Base-by-base conservation (phyloP, 257 asterid species). In the Solanum clarkiae region DNA sequence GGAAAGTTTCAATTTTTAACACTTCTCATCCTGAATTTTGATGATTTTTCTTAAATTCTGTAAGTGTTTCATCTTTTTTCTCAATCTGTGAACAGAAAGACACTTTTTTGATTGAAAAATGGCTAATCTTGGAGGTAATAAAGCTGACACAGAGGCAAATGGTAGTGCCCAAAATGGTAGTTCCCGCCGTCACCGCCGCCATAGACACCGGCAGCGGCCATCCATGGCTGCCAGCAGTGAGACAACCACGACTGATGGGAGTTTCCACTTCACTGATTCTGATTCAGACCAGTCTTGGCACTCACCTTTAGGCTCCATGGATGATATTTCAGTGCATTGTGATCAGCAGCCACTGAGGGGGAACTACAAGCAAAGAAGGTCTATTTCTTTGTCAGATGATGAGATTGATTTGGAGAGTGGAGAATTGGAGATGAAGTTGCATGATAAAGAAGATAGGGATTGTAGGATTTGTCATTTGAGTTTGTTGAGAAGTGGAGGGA, bases 381-480 rank as follows among this genome's bases (percentile, higher is more conserved):
- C 62, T 22, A 56, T 16, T 68, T 51, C 75, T 29, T 18, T 82
- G 49, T 81, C 84, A 69, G 88, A 86, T 60, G 89, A 77, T 22
- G 89, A 86, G 81, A 84, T 90, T 83, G 93, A 91, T 85, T 86
- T 89, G 89, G 93, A 91, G 84, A 81, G 87, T 60, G 92, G 92
- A n/a, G 89, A 81, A 74, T 79, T 91, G 87, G 93, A 91, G 86
- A 60, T 51, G 63, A 77, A 85, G 70, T 86, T 84, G 62, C 82
- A 81, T 29, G 45, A 42, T n/a, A 77, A 71, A 81, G 82, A 82
- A 80, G 69, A 87, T 18, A 87, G 72, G 75, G 92, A 88, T 53
- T 91, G 93, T 84, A 88, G 93, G 75, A 91, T 91, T 89, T 91
- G 92, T 82, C 93, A 89, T 79, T 84, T 91, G 88, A 89, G 88